Conservation (phyloP, 2,329 filamentous ascomycete genomes). For the Talaromyces sp. region DNA sequence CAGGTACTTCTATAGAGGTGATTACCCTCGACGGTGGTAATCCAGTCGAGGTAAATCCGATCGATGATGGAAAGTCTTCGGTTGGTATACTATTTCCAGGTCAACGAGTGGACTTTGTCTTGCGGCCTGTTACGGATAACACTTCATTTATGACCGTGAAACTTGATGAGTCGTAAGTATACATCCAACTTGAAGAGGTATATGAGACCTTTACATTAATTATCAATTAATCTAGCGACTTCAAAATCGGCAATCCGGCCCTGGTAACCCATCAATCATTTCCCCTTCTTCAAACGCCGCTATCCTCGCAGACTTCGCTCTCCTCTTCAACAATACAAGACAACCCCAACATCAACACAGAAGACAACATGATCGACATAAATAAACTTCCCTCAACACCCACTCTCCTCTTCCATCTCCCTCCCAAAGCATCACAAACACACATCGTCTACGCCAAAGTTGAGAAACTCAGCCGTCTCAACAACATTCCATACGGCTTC, state of each 20-base stretch:
- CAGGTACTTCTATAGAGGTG: slow-evolving; percentile 28
- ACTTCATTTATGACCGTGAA: slow-evolving; percentile 29
- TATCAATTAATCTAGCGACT: slow-evolving; percentile 30
- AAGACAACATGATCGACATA: slow-evolving; percentile 25
- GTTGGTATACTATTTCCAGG: slow-evolving; percentile 45
- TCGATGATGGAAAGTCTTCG: slow-evolving; percentile 26
- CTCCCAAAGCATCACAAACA: slow-evolving; percentile 35
- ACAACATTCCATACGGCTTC: slow-evolving; percentile 46
- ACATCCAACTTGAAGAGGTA: slow-evolving; percentile 5
- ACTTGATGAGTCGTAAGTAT: slow-evolving; percentile 37
- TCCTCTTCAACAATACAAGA: neutral
- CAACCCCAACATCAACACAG: neutral
- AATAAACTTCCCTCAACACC: slow-evolving; percentile 25
- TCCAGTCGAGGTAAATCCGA: slow-evolving; percentile 26
- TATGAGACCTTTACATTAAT: slow-evolving; percentile 19
- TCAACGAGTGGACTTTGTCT: slow-evolving; percentile 44
- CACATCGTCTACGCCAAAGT: slow-evolving; percentile 49
- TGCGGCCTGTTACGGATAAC: slow-evolving; percentile 23
- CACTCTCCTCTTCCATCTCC: slow-evolving; percentile 28
- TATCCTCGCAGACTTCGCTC: neutral
- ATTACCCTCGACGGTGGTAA: slow-evolving; percentile 45
- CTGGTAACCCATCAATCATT: slow-evolving; percentile 40
- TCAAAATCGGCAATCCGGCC: slow-evolving; percentile 46
- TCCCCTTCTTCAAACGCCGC: slow-evolving; percentile 22
- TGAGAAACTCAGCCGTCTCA: slow-evolving; percentile 42